Evolutionary conservation across 495 filamentous ascomycete species (phyloP).

Genomic region (Glonium stellatum): DNA sequence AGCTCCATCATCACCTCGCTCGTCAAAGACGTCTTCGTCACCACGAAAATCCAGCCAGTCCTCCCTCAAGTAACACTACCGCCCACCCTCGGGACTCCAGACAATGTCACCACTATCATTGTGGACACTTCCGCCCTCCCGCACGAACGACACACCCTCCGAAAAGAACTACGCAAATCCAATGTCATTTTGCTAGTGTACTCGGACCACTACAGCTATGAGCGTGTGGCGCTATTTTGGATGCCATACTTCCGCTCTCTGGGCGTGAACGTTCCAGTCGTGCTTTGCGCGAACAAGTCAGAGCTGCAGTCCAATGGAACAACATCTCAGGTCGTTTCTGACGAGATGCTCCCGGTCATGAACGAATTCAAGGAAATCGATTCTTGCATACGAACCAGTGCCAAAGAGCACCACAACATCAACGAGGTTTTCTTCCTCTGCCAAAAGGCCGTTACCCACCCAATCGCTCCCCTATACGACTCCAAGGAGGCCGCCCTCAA

Average conservation of each 20-base stretch:
- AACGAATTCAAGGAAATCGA: conserved; percentile 98
- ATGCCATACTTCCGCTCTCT: conserved; percentile 93
- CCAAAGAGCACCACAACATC: conserved; percentile 88
- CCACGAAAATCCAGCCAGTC: conserved; percentile 86
- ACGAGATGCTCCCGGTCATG: conserved; percentile 99
- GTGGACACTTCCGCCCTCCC: conserved; percentile 95
- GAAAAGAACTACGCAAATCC: conserved; percentile 89
- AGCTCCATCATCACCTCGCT: conserved; percentile 68
- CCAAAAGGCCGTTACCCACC: conserved; percentile 97
- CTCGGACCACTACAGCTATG: conserved; percentile 97
- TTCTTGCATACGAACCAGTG: conserved; percentile 91
- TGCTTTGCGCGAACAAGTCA: conserved; percentile 94
- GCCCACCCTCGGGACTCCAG: conserved; percentile 76
- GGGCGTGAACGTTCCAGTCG: conserved; percentile 93
- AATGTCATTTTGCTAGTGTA: conserved; percentile 98
- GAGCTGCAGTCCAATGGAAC: conserved; percentile 66
- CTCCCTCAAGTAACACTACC: conserved; percentile 92
- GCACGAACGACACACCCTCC: conserved; percentile 78
- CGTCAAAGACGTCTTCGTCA: conserved; percentile 91
- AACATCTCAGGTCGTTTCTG: conserved; percentile 76
- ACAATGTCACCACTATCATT: conserved; percentile 92
- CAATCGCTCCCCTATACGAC: conserved; percentile 92
- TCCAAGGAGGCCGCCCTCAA: conserved; percentile 84
- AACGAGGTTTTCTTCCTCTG: conserved; percentile 97
- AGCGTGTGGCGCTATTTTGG: conserved; percentile 94